These are phyloP conservation scores for Camptophora hylomeconis DNA, from an alignment of 2,329 filamentous ascomycete species.

Conservation along the genomic window DNA sequence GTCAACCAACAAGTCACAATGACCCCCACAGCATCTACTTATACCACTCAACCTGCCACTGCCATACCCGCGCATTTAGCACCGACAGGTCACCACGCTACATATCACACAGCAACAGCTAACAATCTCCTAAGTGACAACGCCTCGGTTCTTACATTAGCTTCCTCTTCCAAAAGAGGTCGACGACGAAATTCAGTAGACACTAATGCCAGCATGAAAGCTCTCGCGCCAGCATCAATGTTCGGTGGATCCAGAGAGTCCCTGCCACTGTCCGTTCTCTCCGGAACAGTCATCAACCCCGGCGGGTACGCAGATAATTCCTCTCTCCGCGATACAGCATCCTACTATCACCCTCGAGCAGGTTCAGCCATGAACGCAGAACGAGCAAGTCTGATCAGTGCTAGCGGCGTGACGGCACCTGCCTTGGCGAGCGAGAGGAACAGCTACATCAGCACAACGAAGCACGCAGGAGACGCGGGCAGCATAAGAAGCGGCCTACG, in stretches of 20 bases:
- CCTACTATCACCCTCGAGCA: constrained; percentile 36
- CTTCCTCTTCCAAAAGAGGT: constrained; percentile 50
- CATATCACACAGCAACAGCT: constrained; percentile 47
- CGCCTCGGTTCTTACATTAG: constrained; percentile 51
- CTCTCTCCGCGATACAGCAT: constrained; percentile 21
- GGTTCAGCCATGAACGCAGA: constrained; percentile 44
- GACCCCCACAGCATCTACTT: constrained; percentile 24
- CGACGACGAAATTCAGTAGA: constrained; percentile 51
- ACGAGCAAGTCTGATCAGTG: constrained; percentile 60
- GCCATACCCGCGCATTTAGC: constrained; percentile 48
- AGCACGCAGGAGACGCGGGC: constrained; percentile 49
- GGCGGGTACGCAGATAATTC: constrained; percentile 29
- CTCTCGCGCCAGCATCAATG: constrained; percentile 48
- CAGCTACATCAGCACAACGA: constrained; percentile 61
- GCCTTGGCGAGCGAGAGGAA: constrained; percentile 62
- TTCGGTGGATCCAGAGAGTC: constrained; percentile 53
- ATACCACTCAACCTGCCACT: constrained; percentile 47
- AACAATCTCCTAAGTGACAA: constrained; percentile 54
- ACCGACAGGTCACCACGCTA: constrained; percentile 38
- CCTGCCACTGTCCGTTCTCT: constrained; percentile 49
- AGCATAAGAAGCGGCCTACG: constrained; percentile 67
- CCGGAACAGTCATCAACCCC: constrained; percentile 36
- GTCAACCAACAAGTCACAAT: constrained; percentile 12
- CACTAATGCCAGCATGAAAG: constrained; percentile 53
- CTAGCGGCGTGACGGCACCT: constrained; percentile 50